phyloP scores from a whole-genome alignment of 371 early-diverging fungal species.

The Amoeboaphelidium protococcarum region DNA sequence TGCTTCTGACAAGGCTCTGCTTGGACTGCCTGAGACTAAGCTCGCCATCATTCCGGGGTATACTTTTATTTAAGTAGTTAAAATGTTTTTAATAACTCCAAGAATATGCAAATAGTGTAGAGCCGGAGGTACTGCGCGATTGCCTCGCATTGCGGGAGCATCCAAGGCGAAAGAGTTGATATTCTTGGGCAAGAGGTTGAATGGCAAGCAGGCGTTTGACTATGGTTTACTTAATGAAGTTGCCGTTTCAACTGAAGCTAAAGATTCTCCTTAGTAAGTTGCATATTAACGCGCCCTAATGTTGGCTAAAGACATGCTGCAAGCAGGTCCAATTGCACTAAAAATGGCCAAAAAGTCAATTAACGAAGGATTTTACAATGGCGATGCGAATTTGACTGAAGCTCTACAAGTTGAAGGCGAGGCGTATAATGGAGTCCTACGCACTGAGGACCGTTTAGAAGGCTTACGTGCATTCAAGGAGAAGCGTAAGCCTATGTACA shows the following conservation, averaged over 20 bases:
- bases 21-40: conserved; percentile 77
- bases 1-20: conserved; percentile 41
- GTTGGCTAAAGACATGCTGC: conserved; percentile 49
- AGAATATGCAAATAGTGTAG: no score
- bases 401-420: conserved; percentile 74
- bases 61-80: not conserved
- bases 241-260: no score
- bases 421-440: conserved; percentile 87
- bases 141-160: conserved; percentile 59
- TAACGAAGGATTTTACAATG: conserved; percentile 41
- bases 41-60: conserved; percentile 90
- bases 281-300: conserved; percentile 30
- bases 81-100: not conserved
- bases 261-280: conserved; percentile 10
- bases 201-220: conserved; percentile 25
- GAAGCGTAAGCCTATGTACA: conserved; percentile 61
- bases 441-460: conserved; percentile 78
- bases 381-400: conserved; percentile 28
- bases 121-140: conserved; percentile 84
- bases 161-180: conserved; percentile 76
- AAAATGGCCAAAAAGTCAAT: conserved; percentile 67
- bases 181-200: conserved; percentile 46
- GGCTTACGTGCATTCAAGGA: conserved; percentile 36
- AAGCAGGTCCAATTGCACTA: conserved; percentile 54
- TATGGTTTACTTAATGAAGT: conserved; percentile 50